Evolutionary conservation across 2,329 filamentous ascomycete species (phyloP).

Genomic region (Fusarium sarcochroum): DNA sequence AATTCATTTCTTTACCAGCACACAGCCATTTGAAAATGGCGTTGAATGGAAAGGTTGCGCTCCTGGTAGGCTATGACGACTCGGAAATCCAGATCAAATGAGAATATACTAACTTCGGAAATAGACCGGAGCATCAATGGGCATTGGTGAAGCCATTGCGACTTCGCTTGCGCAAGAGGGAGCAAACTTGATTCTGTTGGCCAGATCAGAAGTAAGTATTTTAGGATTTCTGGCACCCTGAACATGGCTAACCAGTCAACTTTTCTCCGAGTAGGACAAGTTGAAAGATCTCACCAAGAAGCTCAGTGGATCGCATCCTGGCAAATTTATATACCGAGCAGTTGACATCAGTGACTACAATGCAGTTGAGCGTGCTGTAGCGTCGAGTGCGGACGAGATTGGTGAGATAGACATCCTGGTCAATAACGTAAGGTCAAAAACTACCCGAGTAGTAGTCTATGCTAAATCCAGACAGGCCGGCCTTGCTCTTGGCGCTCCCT

Average conservation of each 20-base stretch:
- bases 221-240: too few relatives aligned
- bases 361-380: conserved; percentile 1
- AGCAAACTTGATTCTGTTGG: background rate
- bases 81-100: too few relatives aligned
- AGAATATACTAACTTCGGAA: accelerated
- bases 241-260: too few relatives aligned
- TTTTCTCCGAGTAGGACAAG: background rate
- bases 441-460: too few relatives aligned
- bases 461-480: conserved; percentile 16
- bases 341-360: background rate
- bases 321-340: background rate
- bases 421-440: conserved; percentile 19
- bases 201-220: background rate
- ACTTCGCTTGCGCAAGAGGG: conserved; percentile 3
- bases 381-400: conserved; percentile 3
- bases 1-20: too few relatives aligned
- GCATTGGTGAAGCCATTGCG: conserved; percentile 20
- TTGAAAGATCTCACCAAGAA: background rate
- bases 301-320: background rate
- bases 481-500: conserved; percentile 23
- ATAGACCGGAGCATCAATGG: conserved; percentile 26
- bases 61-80: too few relatives aligned
- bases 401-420: conserved; percentile 29
- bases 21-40: too few relatives aligned
- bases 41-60: too few relatives aligned